phyloP scores from a whole-genome alignment of 1,139 yeast species.

The Suhomyces bokatorum region DNA sequence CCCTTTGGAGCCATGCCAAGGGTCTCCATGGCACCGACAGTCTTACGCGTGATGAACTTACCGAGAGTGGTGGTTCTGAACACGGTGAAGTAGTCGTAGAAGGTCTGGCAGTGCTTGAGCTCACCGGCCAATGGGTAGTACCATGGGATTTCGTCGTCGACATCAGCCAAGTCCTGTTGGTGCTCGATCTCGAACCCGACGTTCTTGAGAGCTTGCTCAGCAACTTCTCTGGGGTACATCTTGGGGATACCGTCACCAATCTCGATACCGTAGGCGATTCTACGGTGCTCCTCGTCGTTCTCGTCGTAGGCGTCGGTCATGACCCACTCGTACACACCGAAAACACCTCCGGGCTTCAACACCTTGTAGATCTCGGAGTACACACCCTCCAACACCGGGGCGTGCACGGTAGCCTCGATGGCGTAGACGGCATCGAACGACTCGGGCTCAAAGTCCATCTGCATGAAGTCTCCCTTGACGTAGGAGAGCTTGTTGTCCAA shows the following conservation, averaged over 20 bases:
- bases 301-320: constrained; percentile 95
- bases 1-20: constrained; percentile 93
- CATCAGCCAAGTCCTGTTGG: constrained; percentile 80
- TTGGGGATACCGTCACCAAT: constrained; percentile 98
- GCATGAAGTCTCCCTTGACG: constrained; percentile 99
- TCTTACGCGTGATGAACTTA: constrained; percentile 77
- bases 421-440: constrained; percentile 97
- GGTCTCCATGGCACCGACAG: constrained; percentile 79
- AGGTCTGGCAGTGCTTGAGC: constrained; percentile 78
- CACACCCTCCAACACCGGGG: constrained; percentile 95
- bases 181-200: constrained; percentile 86
- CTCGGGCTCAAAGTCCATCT: constrained; percentile 91
- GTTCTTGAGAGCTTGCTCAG: constrained; percentile 77
- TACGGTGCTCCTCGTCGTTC: constrained; percentile 83
- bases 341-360: constrained; percentile 94
- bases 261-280: constrained; percentile 95
- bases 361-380: constrained; percentile 93
- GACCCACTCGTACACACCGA: constrained; percentile 99
- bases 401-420: constrained; percentile 98
- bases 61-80: constrained; percentile 89
- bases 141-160: constrained; percentile 91
- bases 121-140: constrained; percentile 96
- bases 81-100: constrained; percentile 78
- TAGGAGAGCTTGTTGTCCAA: constrained; percentile 74
- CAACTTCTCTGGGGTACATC: constrained; percentile 86